phyloP scores from a whole-genome alignment of 805 yeast species.

The Komagataella pseudopastoris region DNA sequence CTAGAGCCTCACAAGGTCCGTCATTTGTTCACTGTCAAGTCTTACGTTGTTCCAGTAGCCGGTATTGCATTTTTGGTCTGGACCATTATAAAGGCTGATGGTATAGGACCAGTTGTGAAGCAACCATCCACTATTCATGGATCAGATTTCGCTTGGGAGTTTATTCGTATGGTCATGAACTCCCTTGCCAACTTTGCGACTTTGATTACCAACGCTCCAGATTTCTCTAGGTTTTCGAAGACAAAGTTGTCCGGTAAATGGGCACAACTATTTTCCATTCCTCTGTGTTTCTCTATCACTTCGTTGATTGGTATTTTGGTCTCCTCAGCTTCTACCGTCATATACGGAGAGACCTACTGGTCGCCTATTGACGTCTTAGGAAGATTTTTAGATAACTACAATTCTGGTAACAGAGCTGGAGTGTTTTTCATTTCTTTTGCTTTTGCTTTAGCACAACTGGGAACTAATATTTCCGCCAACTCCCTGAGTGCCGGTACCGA shows the following conservation, averaged over 20 bases:
- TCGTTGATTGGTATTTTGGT: conserved; percentile 78
- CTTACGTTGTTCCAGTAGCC: conserved; percentile 67
- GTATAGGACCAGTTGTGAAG: conserved; percentile 60
- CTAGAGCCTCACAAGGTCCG: conserved; percentile 73
- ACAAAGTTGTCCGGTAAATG: conserved; percentile 35
- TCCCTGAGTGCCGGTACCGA: conserved; percentile 64
- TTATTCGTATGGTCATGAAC: conserved; percentile 65
- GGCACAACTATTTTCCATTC: conserved; percentile 56
- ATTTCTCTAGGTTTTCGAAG: conserved; percentile 72
- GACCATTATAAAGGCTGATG: conserved; percentile 71
- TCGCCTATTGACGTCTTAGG: conserved; percentile 69
- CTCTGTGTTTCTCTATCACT: conserved; percentile 66
- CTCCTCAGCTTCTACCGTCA: conserved; percentile 58
- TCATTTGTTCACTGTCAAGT: conserved; percentile 74
- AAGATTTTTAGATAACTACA: conserved; percentile 39
- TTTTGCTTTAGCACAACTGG: conserved; percentile 65
- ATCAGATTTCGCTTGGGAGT: conserved; percentile 68
- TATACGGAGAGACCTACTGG: conserved; percentile 69
- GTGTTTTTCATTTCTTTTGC: conserved; percentile 62
- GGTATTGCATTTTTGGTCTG: conserved; percentile 76
- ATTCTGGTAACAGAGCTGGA: conserved; percentile 61
- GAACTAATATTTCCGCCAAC: conserved; percentile 65
- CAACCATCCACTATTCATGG: conserved; percentile 41
- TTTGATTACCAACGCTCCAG: conserved; percentile 80
- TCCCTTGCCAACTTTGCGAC: conserved; percentile 80